Evolutionary conservation across 2,329 filamentous ascomycete species (phyloP).

Genomic region (Fusarium sp.): DNA sequence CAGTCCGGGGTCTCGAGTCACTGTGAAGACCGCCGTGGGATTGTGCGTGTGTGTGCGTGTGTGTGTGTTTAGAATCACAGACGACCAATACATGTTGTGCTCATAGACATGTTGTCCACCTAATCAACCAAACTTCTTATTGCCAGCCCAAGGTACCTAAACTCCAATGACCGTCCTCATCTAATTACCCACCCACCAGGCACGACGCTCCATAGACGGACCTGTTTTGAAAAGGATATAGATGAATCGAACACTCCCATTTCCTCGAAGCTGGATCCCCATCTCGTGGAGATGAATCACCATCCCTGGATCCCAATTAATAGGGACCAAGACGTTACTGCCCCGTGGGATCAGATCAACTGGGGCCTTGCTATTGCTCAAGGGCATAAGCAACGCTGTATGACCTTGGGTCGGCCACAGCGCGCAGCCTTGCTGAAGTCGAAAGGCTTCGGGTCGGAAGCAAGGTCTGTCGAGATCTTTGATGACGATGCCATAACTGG

Average conservation of each 20-base stretch:
- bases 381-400: constrained; percentile 26
- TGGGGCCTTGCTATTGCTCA: constrained; percentile 12
- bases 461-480: constrained; percentile 19
- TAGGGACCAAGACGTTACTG: constrained; percentile 8
- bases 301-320: constrained; percentile 27
- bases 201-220: background rate
- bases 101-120: background rate
- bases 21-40: too few species aligned
- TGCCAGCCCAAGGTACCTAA: background rate
- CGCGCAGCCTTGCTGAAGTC: constrained; percentile 22
- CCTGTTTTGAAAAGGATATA: constrained; percentile 30
- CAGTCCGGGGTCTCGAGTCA: too few species aligned
- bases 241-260: constrained; percentile 34
- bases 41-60: too few species aligned
- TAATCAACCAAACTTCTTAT: background rate
- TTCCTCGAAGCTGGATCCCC: constrained; percentile 24
- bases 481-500: constrained; percentile 15
- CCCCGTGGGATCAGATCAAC: constrained; percentile 30
- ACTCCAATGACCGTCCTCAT: background rate
- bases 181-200: background rate
- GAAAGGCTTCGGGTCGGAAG: constrained; percentile 32
- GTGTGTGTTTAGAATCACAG: background rate
- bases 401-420: constrained; percentile 23
- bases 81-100: background rate
- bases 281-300: constrained; percentile 34